phyloP scores from a whole-genome alignment of 257 asterid genomes.

The Avicennia marina region DNA sequence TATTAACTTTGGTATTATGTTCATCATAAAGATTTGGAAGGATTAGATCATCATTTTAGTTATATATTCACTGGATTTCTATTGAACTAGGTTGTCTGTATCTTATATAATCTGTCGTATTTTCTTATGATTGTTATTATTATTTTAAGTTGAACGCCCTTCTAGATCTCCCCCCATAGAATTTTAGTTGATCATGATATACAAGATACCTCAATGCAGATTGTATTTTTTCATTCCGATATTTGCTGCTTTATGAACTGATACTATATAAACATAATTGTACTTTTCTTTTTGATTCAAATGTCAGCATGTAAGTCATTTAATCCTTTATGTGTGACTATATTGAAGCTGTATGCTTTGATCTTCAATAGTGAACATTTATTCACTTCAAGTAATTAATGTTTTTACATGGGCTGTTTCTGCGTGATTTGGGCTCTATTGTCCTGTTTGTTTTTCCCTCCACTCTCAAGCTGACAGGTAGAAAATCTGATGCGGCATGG shows the following conservation, averaged over 20 bases:
- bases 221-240: too few species aligned
- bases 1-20: neutral
- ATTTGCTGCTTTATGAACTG: too few species aligned
- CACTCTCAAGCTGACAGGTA: neutral
- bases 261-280: too few species aligned
- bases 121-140: neutral
- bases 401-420: neutral
- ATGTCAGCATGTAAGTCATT: too few species aligned
- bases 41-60: neutral
- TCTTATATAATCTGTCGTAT: neutral
- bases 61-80: neutral
- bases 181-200: too few species aligned
- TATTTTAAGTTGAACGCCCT: neutral
- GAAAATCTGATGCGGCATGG: neutral
- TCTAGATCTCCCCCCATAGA: neutral
- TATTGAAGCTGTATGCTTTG: neutral
- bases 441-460: too few species aligned
- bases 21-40: neutral
- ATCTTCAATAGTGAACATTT: neutral
- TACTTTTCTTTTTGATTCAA: too few species aligned
- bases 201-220: too few species aligned
- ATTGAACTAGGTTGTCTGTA: constrained; percentile 1
- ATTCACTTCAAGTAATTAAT: neutral
- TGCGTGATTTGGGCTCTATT: too few species aligned
- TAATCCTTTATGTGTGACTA: neutral